phyloP scores from a whole-genome alignment of 306 rosid genomes.

The Medicago arabica region DNA sequence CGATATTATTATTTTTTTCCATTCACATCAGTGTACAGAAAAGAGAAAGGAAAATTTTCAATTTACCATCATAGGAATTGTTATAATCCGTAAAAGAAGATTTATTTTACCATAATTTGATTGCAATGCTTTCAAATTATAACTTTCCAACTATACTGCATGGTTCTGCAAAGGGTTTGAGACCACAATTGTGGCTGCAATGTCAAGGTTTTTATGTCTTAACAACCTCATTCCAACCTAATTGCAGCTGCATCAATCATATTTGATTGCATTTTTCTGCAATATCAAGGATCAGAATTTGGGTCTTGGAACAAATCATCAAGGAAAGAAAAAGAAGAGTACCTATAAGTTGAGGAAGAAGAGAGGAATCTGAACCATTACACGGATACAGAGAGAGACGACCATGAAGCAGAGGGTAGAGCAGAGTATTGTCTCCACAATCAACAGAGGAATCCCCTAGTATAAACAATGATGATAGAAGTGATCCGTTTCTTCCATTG shows the following conservation, averaged over 20 bases:
- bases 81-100: too few relatives aligned
- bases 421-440: constrained; percentile 76
- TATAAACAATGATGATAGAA: constrained; percentile 57
- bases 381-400: constrained; percentile 76
- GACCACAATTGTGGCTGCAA: too few relatives aligned
- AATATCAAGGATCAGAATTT: not conserved
- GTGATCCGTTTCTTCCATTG: constrained; percentile 26
- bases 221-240: not conserved
- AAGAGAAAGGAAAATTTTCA: too few relatives aligned
- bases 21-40: too few relatives aligned
- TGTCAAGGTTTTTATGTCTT: too few relatives aligned
- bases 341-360: constrained; percentile 89
- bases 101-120: too few relatives aligned
- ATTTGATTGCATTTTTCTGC: not conserved
- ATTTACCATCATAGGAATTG: too few relatives aligned
- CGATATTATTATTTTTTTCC: too few relatives aligned
- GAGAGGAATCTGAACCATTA: constrained; percentile 57
- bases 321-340: constrained; percentile 33
- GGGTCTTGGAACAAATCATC: too few relatives aligned
- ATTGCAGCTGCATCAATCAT: not conserved
- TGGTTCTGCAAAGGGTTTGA: too few relatives aligned
- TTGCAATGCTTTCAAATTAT: too few relatives aligned
- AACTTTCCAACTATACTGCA: too few relatives aligned
- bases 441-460: constrained; percentile 93
- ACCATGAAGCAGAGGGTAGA: constrained; percentile 72